phyloP scores from a whole-genome alignment of 1,284 basidiomycete species.

The Rhodofomes roseus region DNA sequence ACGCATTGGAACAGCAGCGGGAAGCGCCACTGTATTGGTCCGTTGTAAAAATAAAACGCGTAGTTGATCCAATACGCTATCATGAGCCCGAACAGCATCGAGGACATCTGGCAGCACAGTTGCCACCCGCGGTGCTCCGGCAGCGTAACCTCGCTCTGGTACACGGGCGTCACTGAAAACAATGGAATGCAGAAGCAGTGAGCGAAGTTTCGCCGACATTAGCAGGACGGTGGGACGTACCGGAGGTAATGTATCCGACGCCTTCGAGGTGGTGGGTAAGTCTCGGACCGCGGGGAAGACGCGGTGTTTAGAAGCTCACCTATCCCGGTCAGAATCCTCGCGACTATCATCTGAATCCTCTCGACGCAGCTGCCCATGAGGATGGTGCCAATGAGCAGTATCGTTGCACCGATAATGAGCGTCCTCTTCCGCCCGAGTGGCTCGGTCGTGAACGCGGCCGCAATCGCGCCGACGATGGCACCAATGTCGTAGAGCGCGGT shows the following conservation, averaged over 20 bases:
- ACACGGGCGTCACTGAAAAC: conserved; percentile 19
- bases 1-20: conserved; percentile 42
- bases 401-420: conserved; percentile 34
- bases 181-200: not conserved
- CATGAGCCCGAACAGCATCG: conserved; percentile 19
- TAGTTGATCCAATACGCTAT: conserved; percentile 45
- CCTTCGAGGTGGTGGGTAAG: conserved; percentile 3
- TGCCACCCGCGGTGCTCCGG: conserved; percentile 19
- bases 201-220: conserved; percentile 1
- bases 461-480: conserved; percentile 10
- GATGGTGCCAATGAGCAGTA: conserved; percentile 45
- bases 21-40: conserved; percentile 38
- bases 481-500: conserved; percentile 38
- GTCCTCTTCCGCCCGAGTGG: conserved; percentile 34
- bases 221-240: not conserved
- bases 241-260: conserved; percentile 12
- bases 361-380: conserved; percentile 10
- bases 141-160: conserved; percentile 20
- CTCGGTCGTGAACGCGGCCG: conserved; percentile 22
- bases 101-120: conserved; percentile 21
- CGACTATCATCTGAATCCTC: conserved; percentile 40
- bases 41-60: conserved; percentile 36
- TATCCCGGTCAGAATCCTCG: conserved; percentile 50
- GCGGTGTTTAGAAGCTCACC: conserved; percentile 19
- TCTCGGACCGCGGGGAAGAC: not conserved